Percentiles rank a stretch among this genome's conserved stretches.
These are phyloP conservation scores for Hortaea sp. DNA, from an alignment of 2,329 filamentous ascomycete species.

Conservation along the genomic window DNA sequence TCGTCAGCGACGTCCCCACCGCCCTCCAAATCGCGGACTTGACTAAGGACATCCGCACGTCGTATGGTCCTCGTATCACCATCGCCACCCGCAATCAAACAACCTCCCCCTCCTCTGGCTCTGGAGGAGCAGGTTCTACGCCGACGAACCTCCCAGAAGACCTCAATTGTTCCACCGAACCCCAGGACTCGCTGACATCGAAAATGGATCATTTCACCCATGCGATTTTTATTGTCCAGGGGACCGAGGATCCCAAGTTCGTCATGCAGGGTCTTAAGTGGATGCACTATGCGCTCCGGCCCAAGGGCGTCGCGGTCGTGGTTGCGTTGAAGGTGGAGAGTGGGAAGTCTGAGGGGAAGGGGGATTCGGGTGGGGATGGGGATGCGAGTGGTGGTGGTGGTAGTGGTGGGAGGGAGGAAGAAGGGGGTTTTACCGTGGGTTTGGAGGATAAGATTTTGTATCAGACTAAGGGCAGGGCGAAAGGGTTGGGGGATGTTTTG, in stretches of 20 bases:
- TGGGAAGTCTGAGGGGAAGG: conserved; percentile 1
- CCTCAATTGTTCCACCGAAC: conserved; percentile 7
- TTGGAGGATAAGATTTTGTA: conserved; percentile 19
- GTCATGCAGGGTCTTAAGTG: conserved; percentile 15
- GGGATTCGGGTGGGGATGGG: too few relatives aligned
- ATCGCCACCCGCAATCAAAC: conserved; percentile 14
- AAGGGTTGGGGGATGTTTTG: conserved; percentile 14
- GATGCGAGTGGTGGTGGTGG: too few relatives aligned
- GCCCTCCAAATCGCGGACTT: conserved; percentile 11
- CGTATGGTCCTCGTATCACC: conserved; percentile 16
- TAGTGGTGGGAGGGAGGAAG: conserved; percentile 7
- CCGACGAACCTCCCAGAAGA: conserved; percentile 2
- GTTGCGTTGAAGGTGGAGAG: conserved; percentile 10
- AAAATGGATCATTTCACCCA: conserved; percentile 19
- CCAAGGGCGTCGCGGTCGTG: conserved; percentile 18
- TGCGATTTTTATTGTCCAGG: conserved; percentile 14
- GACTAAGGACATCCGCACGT: conserved; percentile 12
- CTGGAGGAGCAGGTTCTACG: neutral
- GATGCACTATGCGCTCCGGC: conserved; percentile 16
- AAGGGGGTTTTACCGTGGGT: conserved; percentile 5
- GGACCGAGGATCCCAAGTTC: conserved; percentile 15
- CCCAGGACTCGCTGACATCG: conserved; percentile 5
- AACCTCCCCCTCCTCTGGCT: neutral
- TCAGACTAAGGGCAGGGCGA: conserved; percentile 13
- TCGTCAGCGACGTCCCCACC: conserved; percentile 13